Evolutionary conservation across 345 rosid genomes (phyloP).

Genomic region (Pseudoturritis turrita): DNA sequence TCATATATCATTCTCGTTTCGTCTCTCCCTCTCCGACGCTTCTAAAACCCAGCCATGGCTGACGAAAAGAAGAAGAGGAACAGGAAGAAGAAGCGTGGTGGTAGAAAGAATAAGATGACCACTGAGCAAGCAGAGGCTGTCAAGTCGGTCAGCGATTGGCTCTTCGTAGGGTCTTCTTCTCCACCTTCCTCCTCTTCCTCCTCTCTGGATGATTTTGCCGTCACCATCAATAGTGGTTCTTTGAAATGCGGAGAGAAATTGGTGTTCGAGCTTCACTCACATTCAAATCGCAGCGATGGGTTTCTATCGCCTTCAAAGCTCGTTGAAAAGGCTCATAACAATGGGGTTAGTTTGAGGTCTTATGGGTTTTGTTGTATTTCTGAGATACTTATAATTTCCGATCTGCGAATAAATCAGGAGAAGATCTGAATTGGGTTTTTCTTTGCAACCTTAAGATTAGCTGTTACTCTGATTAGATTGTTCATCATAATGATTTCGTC

Average conservation of each 20-base stretch:
- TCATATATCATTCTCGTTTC: too few relatives aligned
- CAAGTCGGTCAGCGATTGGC: conserved; percentile 73
- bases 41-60: conserved; percentile 7
- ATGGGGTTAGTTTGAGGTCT: conserved; percentile 60
- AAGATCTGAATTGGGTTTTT: not conserved
- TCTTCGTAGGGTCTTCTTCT: conserved; percentile 38
- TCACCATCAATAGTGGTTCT: conserved; percentile 37
- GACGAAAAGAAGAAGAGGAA: conserved; percentile 54
- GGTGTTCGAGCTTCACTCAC: conserved; percentile 86
- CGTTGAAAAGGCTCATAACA: conserved; percentile 78
- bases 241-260: conserved; percentile 39
- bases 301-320: conserved; percentile 86
- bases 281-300: conserved; percentile 92
- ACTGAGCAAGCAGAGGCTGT: conserved; percentile 63
- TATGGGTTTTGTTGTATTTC: not conserved
- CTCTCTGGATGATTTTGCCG: conserved; percentile 55
- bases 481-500: not conserved
- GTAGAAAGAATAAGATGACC: conserved; percentile 66
- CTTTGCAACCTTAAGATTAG: not conserved
- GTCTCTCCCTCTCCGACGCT: too few relatives aligned
- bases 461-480: not conserved
- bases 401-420: not conserved
- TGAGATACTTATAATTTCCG: not conserved
- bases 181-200: conserved; percentile 28
- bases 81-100: conserved; percentile 81